Evolutionary conservation across 1,284 basidiomycete genomes (phyloP), one percentile per base, ranked within the genome.

Genomic region (Sporisorium exsertum): DNA sequence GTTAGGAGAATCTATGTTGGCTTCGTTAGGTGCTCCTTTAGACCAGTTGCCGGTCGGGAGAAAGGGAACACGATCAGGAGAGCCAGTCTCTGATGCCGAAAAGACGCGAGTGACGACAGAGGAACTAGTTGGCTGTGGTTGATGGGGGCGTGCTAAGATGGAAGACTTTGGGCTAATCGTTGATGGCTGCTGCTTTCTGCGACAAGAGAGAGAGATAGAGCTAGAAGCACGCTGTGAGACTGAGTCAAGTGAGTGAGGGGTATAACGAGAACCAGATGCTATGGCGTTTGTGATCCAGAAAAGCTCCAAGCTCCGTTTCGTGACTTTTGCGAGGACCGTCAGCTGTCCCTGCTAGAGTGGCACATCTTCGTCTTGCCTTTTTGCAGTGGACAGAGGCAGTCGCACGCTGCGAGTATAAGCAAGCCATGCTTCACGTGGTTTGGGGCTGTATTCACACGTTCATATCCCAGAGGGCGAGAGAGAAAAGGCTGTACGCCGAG

Each of bases 61-160:
- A 13, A n/a, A 32, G 15, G 24, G 3, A 8, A 15, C 16, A 51
- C 33, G 20, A 37, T 22, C 43, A 53, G 53, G 52, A 66, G 64
- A 57, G 42, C 42, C 64, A 47, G 64, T 54, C 61, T 52, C 58
- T 42, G 35, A 24, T 6, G 16, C n/a, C n/a, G n/a, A n/a, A n/a
- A 13, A 2, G 33, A n/a, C 42, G 49, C 18, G 33, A 0, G 1
- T 12, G 50, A 20, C 27, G 47, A 37, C n/a, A 53, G 46, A 16
- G 24, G n/a, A 43, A 43, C n/a, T 9, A 43, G 9, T 10, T 10
- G n/a, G 40, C 37, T 42, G 22, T 18, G 3, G 26, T 12, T 37
- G 24, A 32, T 33, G 50, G 32, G 22, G 50, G n/a, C 5, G 50
- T 35, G 50, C 18, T 7, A 24, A 12, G 33, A 52, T 24, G 27